phyloP scores from a whole-genome alignment of 1,139 yeast species.

The Geotrichum fermentans region DNA sequence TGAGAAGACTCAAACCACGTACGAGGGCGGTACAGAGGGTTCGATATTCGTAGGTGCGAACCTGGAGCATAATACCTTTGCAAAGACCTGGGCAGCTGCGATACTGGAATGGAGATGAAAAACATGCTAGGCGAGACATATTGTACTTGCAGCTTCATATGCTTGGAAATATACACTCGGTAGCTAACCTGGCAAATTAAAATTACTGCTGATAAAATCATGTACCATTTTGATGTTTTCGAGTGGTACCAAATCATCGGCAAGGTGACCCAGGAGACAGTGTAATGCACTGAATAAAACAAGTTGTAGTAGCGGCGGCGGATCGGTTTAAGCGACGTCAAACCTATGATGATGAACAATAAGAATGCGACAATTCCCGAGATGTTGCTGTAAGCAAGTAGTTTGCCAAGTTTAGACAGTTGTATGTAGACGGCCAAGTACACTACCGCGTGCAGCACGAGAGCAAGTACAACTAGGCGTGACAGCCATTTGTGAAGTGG shows the following conservation, averaged over 20 bases:
- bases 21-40: slow-evolving; percentile 31
- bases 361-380: slow-evolving; percentile 63
- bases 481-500: slow-evolving; percentile 90
- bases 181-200: slow-evolving; percentile 34
- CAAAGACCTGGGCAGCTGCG: slow-evolving; percentile 36
- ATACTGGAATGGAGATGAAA: slow-evolving; percentile 44
- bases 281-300: slow-evolving; percentile 66
- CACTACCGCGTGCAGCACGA: slow-evolving; percentile 56
- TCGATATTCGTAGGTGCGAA: slow-evolving; percentile 51
- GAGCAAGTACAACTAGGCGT: slow-evolving; percentile 59
- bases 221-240: slow-evolving; percentile 48
- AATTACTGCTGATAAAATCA: slow-evolving; percentile 38
- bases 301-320: slow-evolving; percentile 51
- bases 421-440: slow-evolving; percentile 55
- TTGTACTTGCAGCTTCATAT: slow-evolving; percentile 42
- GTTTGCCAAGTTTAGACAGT: slow-evolving; percentile 47
- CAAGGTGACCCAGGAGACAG: slow-evolving; percentile 61
- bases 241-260: slow-evolving; percentile 64
- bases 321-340: slow-evolving; percentile 59
- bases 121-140: slow-evolving; percentile 45
- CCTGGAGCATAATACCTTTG: slow-evolving; percentile 42
- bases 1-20: slow-evolving; percentile 55
- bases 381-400: slow-evolving; percentile 48
- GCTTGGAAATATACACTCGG: slow-evolving; percentile 38
- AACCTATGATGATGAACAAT: slow-evolving; percentile 51